These are phyloP conservation scores for Chlorella variabilis DNA, from an alignment of 163 green algal species.

Conservation along the genomic window DNA sequence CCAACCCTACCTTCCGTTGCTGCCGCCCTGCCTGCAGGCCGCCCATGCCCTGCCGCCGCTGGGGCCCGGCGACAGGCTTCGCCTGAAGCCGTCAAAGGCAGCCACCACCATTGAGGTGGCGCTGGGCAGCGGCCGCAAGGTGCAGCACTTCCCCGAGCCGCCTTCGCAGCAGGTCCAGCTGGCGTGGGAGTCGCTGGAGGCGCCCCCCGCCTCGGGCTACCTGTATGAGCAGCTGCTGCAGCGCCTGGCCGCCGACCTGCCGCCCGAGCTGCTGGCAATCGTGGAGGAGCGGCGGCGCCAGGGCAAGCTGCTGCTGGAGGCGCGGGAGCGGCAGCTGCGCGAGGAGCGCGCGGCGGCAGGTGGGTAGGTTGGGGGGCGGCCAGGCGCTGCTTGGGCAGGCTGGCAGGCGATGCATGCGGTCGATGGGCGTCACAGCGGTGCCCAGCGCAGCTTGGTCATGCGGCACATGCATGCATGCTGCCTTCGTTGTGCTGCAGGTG, in stretches of 20 bases:
- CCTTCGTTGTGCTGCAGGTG: not conserved
- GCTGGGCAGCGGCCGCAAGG: slow-evolving; percentile 23
- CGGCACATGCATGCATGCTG: too few relatives aligned
- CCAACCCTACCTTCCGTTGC: too few relatives aligned
- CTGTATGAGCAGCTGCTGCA: slow-evolving; percentile 28
- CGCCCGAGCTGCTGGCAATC: not conserved
- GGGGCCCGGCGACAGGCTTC: not conserved
- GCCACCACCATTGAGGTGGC: not conserved
- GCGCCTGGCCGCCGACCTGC: slow-evolving; percentile 17
- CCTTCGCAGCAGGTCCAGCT: not conserved
- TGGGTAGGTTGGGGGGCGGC: not conserved
- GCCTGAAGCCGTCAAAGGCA: not conserved
- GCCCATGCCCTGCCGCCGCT: slow-evolving; percentile 7
- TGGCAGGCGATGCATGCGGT: too few relatives aligned
- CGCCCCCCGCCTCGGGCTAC: not conserved
- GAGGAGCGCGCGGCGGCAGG: slow-evolving; percentile 20
- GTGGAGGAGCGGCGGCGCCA: not conserved
- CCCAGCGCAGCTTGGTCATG: too few relatives aligned
- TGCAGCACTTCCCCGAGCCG: slow-evolving; percentile 5
- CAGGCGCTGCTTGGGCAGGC: not conserved
- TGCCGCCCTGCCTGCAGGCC: not conserved
- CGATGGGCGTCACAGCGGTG: too few relatives aligned
- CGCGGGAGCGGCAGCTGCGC: not conserved
- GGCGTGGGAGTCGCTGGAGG: slow-evolving; percentile 18
- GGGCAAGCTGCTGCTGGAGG: slow-evolving; percentile 2